Evolutionary conservation across 176 grass and related monocot genomes (phyloP).

Genomic region (Bolboschoenus planiculmis): DNA sequence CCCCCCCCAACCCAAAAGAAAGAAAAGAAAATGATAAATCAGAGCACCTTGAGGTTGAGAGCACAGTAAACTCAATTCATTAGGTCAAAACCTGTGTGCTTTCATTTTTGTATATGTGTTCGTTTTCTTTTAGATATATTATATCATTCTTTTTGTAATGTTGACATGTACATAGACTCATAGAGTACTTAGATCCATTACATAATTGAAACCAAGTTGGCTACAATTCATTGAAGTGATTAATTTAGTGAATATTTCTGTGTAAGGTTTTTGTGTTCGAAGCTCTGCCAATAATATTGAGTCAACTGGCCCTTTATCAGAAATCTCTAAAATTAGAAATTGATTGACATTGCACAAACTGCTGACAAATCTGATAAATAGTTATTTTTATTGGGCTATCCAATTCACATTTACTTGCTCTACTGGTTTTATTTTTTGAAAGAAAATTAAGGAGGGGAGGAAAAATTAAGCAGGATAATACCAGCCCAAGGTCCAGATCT

Average conservation of each 20-base stretch:
- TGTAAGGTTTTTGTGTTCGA: not conserved
- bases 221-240: not conserved
- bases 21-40: not conserved
- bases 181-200: not conserved
- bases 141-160: conserved; percentile 3
- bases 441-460: too few species aligned
- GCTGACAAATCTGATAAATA: too few species aligned
- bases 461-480: not conserved
- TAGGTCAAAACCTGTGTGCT: not conserved
- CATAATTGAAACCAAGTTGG: not conserved
- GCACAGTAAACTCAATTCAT: not conserved
- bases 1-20: not conserved
- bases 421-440: too few species aligned
- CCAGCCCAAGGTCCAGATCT: not conserved
- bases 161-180: not conserved
- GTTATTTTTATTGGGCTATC: too few species aligned
- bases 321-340: too few species aligned
- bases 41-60: not conserved
- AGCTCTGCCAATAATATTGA: not conserved
- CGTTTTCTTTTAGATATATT: not conserved
- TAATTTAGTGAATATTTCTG: not conserved
- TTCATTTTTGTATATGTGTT: not conserved
- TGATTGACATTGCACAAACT: too few species aligned
- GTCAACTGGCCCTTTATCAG: too few species aligned
- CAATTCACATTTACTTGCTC: too few species aligned